phyloP scores from a whole-genome alignment of 2,329 filamentous ascomycete genomes.

The Ramularia endophylla region DNA sequence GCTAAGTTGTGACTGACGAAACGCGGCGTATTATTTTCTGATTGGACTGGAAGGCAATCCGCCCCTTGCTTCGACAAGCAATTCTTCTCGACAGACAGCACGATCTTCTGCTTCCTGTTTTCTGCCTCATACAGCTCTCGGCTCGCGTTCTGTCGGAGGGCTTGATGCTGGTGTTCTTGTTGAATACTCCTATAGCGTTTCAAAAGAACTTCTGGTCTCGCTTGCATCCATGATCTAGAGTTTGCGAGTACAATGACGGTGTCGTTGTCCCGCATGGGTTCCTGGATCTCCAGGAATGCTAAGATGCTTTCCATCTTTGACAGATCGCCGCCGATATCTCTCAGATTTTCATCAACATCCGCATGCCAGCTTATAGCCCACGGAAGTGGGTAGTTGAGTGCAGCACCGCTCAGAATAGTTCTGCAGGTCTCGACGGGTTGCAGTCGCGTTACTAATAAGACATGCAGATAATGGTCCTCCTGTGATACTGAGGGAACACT shows the following conservation, averaged over 20 bases:
- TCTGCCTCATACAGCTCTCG: background rate
- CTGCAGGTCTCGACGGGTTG: conserved; percentile 10
- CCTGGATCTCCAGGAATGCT: conserved; percentile 3
- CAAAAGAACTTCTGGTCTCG: conserved; percentile 12
- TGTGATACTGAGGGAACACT: too few relatives aligned
- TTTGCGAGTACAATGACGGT: conserved; percentile 9
- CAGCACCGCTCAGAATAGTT: conserved; percentile 9
- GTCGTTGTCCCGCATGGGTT: conserved; percentile 5
- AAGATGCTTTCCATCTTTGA: conserved; percentile 7
- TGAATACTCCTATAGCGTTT: conserved; percentile 7
- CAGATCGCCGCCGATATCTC: conserved; percentile 1
- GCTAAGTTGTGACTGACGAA: conserved; percentile 8
- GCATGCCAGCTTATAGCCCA: conserved; percentile 8
- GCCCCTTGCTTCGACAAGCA: conserved; percentile 3
- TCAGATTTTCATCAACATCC: background rate
- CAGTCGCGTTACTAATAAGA: conserved; percentile 6
- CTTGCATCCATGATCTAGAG: conserved; percentile 10
- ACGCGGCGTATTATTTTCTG: conserved; percentile 5
- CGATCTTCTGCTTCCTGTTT: conserved; percentile 4
- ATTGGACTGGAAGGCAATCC: conserved; percentile 5
- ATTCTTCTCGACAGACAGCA: conserved; percentile 7
- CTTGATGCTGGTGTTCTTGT: background rate
- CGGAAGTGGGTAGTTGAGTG: conserved; percentile 10
- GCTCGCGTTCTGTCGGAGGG: background rate
- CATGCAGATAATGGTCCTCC: conserved; percentile 9